Evolutionary conservation across 768 basidiomycete genomes (phyloP), one percentile per base, ranked within the genome.

Genomic region (Tremella yokohamensis): DNA sequence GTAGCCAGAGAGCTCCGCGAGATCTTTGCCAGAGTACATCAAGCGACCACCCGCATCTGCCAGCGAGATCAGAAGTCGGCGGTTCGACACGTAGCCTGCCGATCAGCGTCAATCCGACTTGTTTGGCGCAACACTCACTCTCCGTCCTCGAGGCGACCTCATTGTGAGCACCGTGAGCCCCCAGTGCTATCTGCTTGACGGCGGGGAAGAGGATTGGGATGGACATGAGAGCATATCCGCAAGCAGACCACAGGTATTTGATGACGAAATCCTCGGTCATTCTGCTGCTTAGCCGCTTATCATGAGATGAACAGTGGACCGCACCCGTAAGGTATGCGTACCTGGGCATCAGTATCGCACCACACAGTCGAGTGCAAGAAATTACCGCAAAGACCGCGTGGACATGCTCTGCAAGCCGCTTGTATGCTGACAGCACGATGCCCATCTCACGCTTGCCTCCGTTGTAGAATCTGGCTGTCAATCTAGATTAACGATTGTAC

Each of bases 201-300:
- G 49, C 60, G 0, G 86, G 88, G 67, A 88, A 84, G 39, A 94
- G 79, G 18, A 94, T 82, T 0, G 93, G 94, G 0, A 97, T 86
- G 8, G 91, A 89, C 70, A 98, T 97, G 19, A 97, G 81, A 3
- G 82, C 83, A 75, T 97, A 98, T 0, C 94, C 94, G 3, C 85
- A 86, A 0, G 92, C 92, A 9, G 88, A 90, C 93, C 91, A 96
- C 8, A 89, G 79, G 74, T 96, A 97, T 76, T 96, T 96, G 81
- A 96, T 91, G 18, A 96, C 87, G 65, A 90, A 92, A 78, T 96
- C 93, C 72, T 96, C 93, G 0, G 89, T 96, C 92, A 96, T 78
- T 89, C 87, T 89, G 60, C 9, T 16, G 52, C 3, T 57, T 40
- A 58, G 49, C 34, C 11, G 7, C 25, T 49, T 13, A 37, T 47